Conservation (phyloP, 1,284 basidiomycete species). For the Cryptococcus sp. region DNA sequence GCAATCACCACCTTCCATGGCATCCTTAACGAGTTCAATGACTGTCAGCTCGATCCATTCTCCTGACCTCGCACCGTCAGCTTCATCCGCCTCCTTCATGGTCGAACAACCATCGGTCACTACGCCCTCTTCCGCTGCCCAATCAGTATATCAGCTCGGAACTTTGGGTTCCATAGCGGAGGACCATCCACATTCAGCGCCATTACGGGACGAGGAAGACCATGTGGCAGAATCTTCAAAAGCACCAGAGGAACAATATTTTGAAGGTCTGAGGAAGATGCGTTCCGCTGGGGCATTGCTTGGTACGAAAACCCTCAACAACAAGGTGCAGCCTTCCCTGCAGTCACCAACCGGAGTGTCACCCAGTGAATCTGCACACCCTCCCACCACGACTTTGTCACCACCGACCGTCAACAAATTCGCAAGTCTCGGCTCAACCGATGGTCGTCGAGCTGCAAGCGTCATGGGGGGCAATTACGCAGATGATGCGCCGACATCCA, state of each 20-base stretch:
- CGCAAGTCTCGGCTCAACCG: conserved; percentile 64
- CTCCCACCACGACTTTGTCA: neutral
- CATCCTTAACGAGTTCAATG: conserved; percentile 22
- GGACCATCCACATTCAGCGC: conserved; percentile 32
- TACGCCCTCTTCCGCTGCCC: conserved; percentile 22
- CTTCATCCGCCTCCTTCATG: neutral
- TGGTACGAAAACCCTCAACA: conserved; percentile 3
- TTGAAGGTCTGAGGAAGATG: conserved; percentile 57
- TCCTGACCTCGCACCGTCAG: conserved; percentile 3
- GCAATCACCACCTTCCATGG: conserved; percentile 22
- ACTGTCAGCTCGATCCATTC: conserved; percentile 18
- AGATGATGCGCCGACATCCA: conserved; percentile 11
- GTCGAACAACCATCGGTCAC: conserved; percentile 8
- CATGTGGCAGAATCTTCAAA: neutral
- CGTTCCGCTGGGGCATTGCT: conserved; percentile 78
- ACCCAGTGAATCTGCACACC: neutral
- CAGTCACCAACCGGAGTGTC: conserved; percentile 6
- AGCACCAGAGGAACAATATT: conserved; percentile 4
- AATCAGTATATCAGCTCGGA: conserved; percentile 21
- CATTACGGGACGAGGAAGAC: conserved; percentile 1
- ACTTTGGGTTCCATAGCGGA: conserved; percentile 28
- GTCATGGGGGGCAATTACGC: conserved; percentile 46
- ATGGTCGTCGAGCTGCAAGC: conserved; percentile 38
- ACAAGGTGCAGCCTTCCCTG: neutral
- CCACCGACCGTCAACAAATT: conserved; percentile 54